Evolutionary conservation across 73 alveolate genomes (phyloP).

Genomic region (Urostyla sp.): DNA sequence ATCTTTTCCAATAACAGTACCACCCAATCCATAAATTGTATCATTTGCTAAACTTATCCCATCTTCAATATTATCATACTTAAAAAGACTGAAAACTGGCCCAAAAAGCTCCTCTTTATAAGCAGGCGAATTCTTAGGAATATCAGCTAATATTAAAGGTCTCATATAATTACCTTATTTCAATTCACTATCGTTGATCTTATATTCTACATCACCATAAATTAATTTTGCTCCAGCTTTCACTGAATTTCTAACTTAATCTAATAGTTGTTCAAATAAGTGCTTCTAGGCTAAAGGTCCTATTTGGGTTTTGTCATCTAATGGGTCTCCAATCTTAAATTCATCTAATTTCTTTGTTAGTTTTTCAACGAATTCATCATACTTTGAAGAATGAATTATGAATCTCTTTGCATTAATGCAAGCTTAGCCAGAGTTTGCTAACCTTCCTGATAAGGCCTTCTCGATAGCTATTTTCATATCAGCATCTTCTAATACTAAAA

Average conservation of each 20-base stretch:
- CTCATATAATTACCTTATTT: conserved; percentile 59
- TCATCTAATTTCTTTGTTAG: conserved; percentile 51
- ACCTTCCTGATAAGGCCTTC: conserved; percentile 74
- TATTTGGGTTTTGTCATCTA: conserved; percentile 57
- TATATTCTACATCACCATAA: conserved; percentile 63
- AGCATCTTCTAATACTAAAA: conserved; percentile 83
- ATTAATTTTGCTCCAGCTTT: conserved; percentile 75
- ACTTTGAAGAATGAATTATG: conserved; percentile 64
- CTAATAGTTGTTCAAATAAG: conserved; percentile 52
- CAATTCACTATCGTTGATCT: not conserved
- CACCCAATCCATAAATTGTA: conserved; percentile 93
- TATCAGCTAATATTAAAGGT: conserved; percentile 72
- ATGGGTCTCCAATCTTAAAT: conserved; percentile 81
- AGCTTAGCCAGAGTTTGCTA: conserved; percentile 78
- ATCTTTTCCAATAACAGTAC: conserved; percentile 79
- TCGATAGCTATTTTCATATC: conserved; percentile 70
- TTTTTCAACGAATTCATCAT: conserved; percentile 71
- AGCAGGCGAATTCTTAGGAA: conserved; percentile 52
- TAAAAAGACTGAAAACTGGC: conserved; percentile 85
- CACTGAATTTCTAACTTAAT: conserved; percentile 61
- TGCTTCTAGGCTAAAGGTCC: conserved; percentile 87
- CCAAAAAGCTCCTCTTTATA: conserved; percentile 88
- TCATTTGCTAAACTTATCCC: conserved; percentile 88
- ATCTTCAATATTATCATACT: conserved; percentile 76
- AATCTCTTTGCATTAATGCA: conserved; percentile 90